A percentile compares a stretch with the other conserved stretches of the same genome.
phyloP scores from a whole-genome alignment of 176 grass and related monocot species.

The Avena atlantica region DNA sequence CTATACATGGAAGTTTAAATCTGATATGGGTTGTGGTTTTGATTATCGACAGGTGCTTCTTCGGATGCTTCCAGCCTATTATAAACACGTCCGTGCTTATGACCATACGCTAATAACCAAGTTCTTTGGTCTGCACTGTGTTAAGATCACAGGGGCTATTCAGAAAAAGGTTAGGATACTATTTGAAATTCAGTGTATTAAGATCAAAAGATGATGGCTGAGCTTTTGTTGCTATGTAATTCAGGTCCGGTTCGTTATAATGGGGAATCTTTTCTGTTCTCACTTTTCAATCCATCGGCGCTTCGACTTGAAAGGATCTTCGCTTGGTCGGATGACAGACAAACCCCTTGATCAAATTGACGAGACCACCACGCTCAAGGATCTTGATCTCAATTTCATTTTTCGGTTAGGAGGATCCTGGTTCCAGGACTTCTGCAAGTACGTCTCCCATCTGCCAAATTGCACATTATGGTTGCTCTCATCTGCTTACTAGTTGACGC shows the following conservation, averaged over 20 bases:
- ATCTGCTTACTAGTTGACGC: not conserved
- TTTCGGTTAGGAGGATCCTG: constrained; percentile 69
- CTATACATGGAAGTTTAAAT: not conserved
- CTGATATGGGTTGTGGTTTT: not conserved
- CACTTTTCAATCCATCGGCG: constrained; percentile 66
- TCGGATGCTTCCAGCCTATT: constrained; percentile 89
- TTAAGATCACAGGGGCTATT: constrained; percentile 76
- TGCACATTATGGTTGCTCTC: constrained; percentile 7
- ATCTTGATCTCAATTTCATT: constrained; percentile 92
- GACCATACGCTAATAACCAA: constrained; percentile 77
- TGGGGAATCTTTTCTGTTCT: constrained; percentile 83
- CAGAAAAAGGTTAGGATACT: constrained; percentile 71
- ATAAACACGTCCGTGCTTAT: constrained; percentile 71
- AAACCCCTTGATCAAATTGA: constrained; percentile 77
- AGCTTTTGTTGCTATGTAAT: not conserved
- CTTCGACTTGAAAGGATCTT: constrained; percentile 85
- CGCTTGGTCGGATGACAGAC: constrained; percentile 82
- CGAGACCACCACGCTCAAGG: constrained; percentile 76
- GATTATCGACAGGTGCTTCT: constrained; percentile 66
- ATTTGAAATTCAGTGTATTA: not conserved
- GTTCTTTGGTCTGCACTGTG: constrained; percentile 83
- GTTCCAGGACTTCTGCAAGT: constrained; percentile 80
- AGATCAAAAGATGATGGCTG: not conserved
- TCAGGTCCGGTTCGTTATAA: constrained; percentile 88
- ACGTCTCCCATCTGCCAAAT: constrained; percentile 10